A percentile compares a stretch with the other conserved stretches of the same genome.
Evolutionary conservation across 352 stramenopile species (phyloP).

Genomic region (Pythium phragmitis): DNA sequence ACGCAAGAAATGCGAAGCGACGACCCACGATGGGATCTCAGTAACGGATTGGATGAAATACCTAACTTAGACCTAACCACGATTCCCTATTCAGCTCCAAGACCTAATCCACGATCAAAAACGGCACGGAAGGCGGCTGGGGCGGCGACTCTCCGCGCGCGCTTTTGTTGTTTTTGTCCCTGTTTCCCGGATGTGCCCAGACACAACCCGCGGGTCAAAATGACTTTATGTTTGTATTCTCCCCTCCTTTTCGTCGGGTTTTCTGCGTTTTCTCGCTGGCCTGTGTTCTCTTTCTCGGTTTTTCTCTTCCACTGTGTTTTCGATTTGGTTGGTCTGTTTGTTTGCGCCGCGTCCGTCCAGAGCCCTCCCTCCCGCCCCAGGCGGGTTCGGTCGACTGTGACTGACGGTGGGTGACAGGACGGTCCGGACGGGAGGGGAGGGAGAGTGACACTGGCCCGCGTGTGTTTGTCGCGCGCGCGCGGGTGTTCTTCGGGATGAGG

Average conservation of each 20-base stretch:
- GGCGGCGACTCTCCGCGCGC: conserved; percentile 4
- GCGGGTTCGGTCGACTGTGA: conserved; percentile 14
- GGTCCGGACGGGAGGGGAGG: conserved; percentile 8
- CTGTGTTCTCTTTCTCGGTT: neutral
- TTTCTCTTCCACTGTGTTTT: conserved; percentile 14
- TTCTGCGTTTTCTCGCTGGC: conserved; percentile 2
- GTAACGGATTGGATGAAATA: conserved; percentile 9
- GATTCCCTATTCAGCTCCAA: neutral
- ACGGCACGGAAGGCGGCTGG: conserved; percentile 1
- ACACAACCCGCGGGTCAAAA: conserved; percentile 3
- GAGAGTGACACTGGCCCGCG: conserved; percentile 24
- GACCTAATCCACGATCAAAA: conserved; percentile 12
- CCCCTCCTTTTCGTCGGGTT: conserved; percentile 6
- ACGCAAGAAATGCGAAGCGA: conserved; percentile 5
- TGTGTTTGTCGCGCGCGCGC: conserved; percentile 28
- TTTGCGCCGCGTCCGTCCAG: conserved; percentile 23
- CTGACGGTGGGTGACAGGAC: conserved; percentile 22
- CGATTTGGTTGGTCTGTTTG: conserved; percentile 2
- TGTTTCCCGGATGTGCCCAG: neutral
- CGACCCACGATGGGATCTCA: neutral
- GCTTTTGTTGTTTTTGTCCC: conserved; percentile 13
- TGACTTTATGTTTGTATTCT: conserved; percentile 11
- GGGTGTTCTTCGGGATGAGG: conserved; percentile 26
- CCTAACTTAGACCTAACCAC: neutral
- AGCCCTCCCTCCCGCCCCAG: conserved; percentile 9